Evolutionary conservation across 768 basidiomycete species (phyloP).

Genomic region (Rhizopogon salebrosus): DNA sequence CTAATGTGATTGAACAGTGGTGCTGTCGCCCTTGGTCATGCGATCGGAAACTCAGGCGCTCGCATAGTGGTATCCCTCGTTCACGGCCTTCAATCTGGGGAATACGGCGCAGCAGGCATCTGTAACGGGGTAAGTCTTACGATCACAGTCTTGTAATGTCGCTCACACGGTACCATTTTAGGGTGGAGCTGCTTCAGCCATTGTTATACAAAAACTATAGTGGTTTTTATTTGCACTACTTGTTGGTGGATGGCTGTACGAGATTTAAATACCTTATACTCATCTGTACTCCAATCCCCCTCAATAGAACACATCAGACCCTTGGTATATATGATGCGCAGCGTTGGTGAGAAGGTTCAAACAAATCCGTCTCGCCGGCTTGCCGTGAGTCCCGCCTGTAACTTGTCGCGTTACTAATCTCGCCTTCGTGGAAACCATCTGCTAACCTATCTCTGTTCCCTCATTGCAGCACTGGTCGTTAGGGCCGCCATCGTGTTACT

Average conservation of each 20-base stretch:
- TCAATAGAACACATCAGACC: conserved; percentile 5
- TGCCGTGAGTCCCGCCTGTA: background rate
- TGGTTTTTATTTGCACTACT: conserved; percentile 6
- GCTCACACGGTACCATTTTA: conserved; percentile 26
- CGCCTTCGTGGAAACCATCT: conserved; percentile 7
- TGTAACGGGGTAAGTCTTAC: conserved; percentile 96
- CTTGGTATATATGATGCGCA: background rate
- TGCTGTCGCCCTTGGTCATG: conserved; percentile 93
- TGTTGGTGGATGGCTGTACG: conserved; percentile 9
- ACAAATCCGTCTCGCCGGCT: background rate
- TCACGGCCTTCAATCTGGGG: conserved; percentile 84
- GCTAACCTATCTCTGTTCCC: conserved; percentile 16
- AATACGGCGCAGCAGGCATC: conserved; percentile 94
- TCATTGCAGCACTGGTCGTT: background rate
- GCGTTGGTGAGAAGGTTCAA: conserved; percentile 7
- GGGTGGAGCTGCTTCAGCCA: conserved; percentile 91
- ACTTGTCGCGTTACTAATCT: background rate
- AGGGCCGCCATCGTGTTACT: conserved; percentile 4
- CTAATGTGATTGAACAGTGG: conserved; percentile 50
- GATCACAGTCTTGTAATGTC: no score
- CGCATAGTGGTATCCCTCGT: conserved; percentile 92
- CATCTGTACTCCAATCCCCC: conserved; percentile 1
- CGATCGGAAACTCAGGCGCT: conserved; percentile 93
- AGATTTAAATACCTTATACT: conserved; percentile 14
- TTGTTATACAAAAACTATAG: conserved; percentile 85